A percentile compares a stretch with the other conserved stretches of the same genome.
phyloP scores from a whole-genome alignment of 306 rosid genomes.

The Boehmeria nivea region DNA sequence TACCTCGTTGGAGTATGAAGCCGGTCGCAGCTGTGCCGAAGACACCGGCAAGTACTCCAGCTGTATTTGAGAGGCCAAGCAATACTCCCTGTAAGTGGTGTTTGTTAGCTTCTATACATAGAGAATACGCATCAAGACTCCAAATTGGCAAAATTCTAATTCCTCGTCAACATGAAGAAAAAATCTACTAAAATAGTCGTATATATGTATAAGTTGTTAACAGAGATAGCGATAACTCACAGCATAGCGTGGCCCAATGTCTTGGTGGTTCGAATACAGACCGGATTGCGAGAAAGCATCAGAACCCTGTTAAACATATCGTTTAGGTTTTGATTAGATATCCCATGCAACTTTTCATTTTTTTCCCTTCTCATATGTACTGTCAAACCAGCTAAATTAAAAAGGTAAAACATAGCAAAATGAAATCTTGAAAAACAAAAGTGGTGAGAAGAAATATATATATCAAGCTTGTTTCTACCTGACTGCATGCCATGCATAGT shows the following conservation, averaged over 20 bases:
- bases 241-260: constrained; percentile 91
- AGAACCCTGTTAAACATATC: constrained; percentile 57
- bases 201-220: too few relatives aligned
- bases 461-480: constrained; percentile 34
- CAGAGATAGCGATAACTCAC: constrained; percentile 45
- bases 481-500: constrained; percentile 93
- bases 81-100: constrained; percentile 68
- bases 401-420: background rate
- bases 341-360: too few relatives aligned
- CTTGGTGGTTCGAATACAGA: constrained; percentile 88
- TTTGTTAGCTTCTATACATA: background rate
- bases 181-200: too few relatives aligned
- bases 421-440: background rate
- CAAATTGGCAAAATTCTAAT: too few relatives aligned
- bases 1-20: constrained; percentile 86
- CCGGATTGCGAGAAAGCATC: constrained; percentile 96
- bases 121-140: too few relatives aligned
- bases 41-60: constrained; percentile 95
- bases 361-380: too few relatives aligned
- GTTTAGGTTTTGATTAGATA: background rate
- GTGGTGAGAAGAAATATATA: too few relatives aligned
- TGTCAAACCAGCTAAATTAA: background rate
- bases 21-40: constrained; percentile 97
- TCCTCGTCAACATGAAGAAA: too few relatives aligned
- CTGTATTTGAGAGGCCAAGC: constrained; percentile 86